Base-by-base conservation (phyloP, 2,329 filamentous ascomycete genomes). In the Talaromyces sp. region DNA sequence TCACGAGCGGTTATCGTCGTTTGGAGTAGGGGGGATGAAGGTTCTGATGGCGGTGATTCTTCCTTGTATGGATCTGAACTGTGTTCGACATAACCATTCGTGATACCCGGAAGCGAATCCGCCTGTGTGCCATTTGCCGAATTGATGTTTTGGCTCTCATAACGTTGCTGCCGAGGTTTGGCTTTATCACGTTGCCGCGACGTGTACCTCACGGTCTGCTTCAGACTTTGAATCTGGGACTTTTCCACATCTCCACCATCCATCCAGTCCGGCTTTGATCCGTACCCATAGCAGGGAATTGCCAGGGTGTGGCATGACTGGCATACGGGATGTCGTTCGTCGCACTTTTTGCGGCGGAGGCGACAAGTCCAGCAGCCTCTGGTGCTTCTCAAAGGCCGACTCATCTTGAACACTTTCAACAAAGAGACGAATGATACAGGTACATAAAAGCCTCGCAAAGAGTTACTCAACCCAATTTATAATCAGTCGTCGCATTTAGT, bases 341-440 rank as follows among this genome's bases (percentile, higher is more conserved):
- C 86, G 71, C 87, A 89, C 80, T 89, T 89, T 80, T 89, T 89
- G 67, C 87, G 77, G 72, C 87, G 83, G 67, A 89, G 75, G 66
- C 87, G 83, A 75, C 87, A 89, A 69, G 85, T 88, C 74, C 86
- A 88, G 78, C 86, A 88, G 62, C 86, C 86, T 54, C 37, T 54
- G 28, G 28, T 54, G 31, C 50, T 54, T 37, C 50, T 54, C 31
- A 54, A 21, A 8, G n/a, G 21, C 5, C 50, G n/a, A 18, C 50
- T 35, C 50, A 54, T 54, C 8, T 5, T 35, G 44, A 11, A 1
- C 8, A 50, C 11, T 31, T 3, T 7, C 12, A 11, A n/a, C 28
- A 3, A 12, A 14, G n/a, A 8, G 23, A 48, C 25, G 16, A n/a
- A 1, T n/a, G 33, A 50, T 31, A 50, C 1, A 31, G 14, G 31